Conservation (phyloP, 192 early-diverging fungal genomes). For the Gryganskiella cystojenkinii region DNA sequence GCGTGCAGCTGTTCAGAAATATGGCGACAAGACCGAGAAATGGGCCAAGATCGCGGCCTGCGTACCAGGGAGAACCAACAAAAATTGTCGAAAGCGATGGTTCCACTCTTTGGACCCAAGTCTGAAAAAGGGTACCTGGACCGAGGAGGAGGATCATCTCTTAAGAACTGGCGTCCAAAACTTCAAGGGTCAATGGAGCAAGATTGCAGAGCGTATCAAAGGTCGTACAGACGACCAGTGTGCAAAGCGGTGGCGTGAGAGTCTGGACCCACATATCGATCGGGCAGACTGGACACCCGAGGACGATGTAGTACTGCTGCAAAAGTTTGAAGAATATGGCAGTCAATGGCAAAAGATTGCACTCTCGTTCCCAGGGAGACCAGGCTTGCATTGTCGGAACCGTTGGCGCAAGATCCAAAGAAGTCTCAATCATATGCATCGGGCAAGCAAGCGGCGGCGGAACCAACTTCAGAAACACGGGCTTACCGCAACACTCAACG, state of each 20-base stretch:
- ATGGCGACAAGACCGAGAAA: slow-evolving; percentile 80
- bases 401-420: slow-evolving; percentile 82
- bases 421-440: slow-evolving; percentile 54
- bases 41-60: slow-evolving; percentile 82
- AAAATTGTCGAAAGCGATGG: slow-evolving; percentile 86
- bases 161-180: slow-evolving; percentile 76
- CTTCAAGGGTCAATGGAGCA: slow-evolving; percentile 83
- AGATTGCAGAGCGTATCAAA: slow-evolving; percentile 78
- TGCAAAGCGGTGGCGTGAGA: slow-evolving; percentile 90
- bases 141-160: slow-evolving; percentile 78
- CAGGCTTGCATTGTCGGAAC: slow-evolving; percentile 83
- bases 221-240: slow-evolving; percentile 92
- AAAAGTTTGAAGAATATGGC: slow-evolving; percentile 72
- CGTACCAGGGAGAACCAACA: slow-evolving; percentile 82
- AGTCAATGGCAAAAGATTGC: slow-evolving; percentile 88
- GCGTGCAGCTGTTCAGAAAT: slow-evolving; percentile 74
- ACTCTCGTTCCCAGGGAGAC: slow-evolving; percentile 75
- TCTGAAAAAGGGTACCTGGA: slow-evolving; percentile 85
- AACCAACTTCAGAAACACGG: slow-evolving; percentile 20
- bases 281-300: slow-evolving; percentile 76
- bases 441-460: slow-evolving; percentile 42
- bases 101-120: slow-evolving; percentile 83
- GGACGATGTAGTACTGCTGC: slow-evolving; percentile 70
- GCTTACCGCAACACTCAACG: slow-evolving; percentile 1
- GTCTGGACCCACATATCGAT: slow-evolving; percentile 84